phyloP scores from a whole-genome alignment of 2,329 filamentous ascomycete genomes.

The Exophiala dermatitidis region DNA sequence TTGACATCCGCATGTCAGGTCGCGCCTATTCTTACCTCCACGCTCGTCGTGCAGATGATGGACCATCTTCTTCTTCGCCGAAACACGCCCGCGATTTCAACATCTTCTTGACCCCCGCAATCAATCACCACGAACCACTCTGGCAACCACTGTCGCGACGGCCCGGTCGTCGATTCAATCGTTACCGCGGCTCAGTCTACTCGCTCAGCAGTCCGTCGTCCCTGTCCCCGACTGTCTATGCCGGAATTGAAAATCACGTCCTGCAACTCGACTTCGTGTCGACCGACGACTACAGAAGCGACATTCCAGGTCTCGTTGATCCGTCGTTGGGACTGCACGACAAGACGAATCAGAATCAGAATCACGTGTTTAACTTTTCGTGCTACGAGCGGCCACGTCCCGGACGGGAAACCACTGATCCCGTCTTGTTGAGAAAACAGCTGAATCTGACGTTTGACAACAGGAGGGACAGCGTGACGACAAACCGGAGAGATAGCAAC shows the following conservation, averaged over 20 bases:
- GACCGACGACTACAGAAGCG: conserved; percentile 37
- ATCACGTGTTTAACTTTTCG: conserved; percentile 32
- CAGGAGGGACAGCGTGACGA: neutral
- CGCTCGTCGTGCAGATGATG: conserved; percentile 1
- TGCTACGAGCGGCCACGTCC: conserved; percentile 40
- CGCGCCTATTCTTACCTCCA: conserved; percentile 32
- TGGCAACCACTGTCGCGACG: conserved; percentile 21
- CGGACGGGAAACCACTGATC: conserved; percentile 24
- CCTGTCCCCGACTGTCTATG: conserved; percentile 41
- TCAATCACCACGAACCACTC: conserved; percentile 12
- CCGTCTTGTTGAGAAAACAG: conserved; percentile 25
- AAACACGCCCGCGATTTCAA: conserved; percentile 32
- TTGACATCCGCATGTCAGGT: conserved; percentile 51
- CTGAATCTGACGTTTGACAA: conserved; percentile 2
- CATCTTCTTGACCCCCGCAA: conserved; percentile 36
- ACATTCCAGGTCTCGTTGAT: neutral
- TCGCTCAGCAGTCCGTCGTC: conserved; percentile 40
- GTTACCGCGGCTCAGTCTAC: conserved; percentile 41
- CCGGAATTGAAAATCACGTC: conserved; percentile 38
- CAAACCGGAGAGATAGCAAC: neutral
- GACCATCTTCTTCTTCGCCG: neutral
- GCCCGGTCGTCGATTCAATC: conserved; percentile 9
- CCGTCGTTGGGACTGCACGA: conserved; percentile 1
- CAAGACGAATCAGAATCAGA: conserved; percentile 5
- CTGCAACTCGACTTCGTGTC: conserved; percentile 40